Evolutionary conservation across 495 filamentous ascomycete species (phyloP).

Genomic region (Filosporella fistucella): DNA sequence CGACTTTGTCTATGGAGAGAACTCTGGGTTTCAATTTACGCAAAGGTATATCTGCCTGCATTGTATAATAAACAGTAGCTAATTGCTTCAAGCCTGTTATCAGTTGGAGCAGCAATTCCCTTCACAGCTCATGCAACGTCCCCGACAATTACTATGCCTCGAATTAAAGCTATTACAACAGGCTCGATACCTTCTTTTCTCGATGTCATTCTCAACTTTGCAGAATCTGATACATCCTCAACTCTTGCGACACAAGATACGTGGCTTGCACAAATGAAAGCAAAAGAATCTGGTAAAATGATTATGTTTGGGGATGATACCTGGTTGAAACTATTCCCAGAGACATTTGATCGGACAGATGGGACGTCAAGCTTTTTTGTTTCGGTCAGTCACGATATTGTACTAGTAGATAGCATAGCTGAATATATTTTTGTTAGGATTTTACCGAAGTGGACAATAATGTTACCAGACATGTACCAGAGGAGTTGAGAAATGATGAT

Average conservation of each 20-base stretch:
- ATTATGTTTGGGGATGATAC: conserved; percentile 98
- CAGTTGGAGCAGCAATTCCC: conserved; percentile 74
- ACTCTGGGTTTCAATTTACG: conserved; percentile 82
- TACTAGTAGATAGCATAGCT: conserved; percentile 20
- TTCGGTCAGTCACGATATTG: conserved; percentile 60
- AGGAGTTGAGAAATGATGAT: conserved; percentile 69
- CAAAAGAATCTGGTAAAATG: conserved; percentile 61
- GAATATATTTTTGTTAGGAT: conserved; percentile 59
- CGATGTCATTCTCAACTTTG: conserved; percentile 94
- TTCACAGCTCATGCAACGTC: conserved; percentile 96
- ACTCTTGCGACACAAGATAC: conserved; percentile 85
- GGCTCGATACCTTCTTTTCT: conserved; percentile 95
- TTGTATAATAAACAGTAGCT: conserved; percentile 6
- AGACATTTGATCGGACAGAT: conserved; percentile 76
- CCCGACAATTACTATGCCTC: conserved; percentile 97
- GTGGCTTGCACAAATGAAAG: conserved; percentile 89
- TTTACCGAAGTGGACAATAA: conserved; percentile 98
- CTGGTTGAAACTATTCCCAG: conserved; percentile 95
- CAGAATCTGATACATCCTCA: conserved; percentile 86
- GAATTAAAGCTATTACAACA: conserved; percentile 95
- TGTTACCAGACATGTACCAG: conserved; percentile 83
- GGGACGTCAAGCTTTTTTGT: conserved; percentile 98
- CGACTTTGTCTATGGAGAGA: conserved; percentile 86
- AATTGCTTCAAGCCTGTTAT: conserved; percentile 64
- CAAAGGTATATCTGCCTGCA: conserved; percentile 62